Evolutionary conservation across 768 basidiomycete genomes (phyloP), one percentile per base, ranked within the genome.

Genomic region (Jaapia argillacea): DNA sequence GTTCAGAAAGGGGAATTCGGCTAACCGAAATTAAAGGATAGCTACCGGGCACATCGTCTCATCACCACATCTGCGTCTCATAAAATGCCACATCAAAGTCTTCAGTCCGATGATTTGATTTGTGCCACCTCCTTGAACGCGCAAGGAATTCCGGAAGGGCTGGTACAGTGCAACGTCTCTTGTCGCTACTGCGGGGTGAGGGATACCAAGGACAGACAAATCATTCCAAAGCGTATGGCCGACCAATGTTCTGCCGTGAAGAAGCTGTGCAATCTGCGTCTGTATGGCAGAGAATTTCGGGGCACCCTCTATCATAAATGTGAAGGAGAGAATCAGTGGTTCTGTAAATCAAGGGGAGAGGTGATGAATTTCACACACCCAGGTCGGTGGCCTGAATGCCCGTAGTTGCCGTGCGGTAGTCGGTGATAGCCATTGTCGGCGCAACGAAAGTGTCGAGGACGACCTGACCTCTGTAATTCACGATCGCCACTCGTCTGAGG

Each of bases 151-250:
- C 54, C 83, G 73, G 55, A 88, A 89, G 0, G 86, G 86, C 66
- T 84, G 73, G 60, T 86, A 90, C 24, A 90, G 62, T 3, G 79
- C 86, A 42, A 87, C 84, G 55, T 90, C 87, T 41, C 87, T 75
- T 10, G 87, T 89, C 40, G 70, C 68, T 5, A 82, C 79, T 13
- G 85, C 85, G 25, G 80, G 74, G 60, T 88, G 85, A 13, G 85
- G 82, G 47, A 88, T 79, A 14, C 85, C 86, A 42, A 89, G 71
- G 14, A 89, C 85, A 40, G 84, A 82, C 24, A 88, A 71, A 54
- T 89, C 86, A 49, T 80, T 75, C 85, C 85, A 90, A 13, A 88
- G 66, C 55, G 75, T 68, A 59, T 90, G 82, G 16, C 87, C 86
- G 22, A 90, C 74, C 39, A 88, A 59, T 28, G 83, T 67, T 58